These are phyloP conservation scores for Leishmania arabica DNA, from an alignment of 208 protist genomes.

Conservation along the genomic window DNA sequence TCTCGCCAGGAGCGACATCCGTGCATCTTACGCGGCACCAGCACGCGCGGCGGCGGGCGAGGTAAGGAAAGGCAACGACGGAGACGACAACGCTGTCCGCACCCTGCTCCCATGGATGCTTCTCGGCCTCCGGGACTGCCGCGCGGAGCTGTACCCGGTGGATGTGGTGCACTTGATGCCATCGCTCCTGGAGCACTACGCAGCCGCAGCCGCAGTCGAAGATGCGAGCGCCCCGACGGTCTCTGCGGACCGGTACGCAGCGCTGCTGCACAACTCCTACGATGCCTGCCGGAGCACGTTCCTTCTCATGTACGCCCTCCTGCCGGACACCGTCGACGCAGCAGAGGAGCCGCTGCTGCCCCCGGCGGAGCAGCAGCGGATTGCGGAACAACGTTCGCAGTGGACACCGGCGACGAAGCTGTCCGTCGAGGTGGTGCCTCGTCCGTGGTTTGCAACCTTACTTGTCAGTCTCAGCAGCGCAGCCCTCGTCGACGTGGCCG, in stretches of 20 bases:
- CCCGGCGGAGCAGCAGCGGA: slow-evolving; percentile 7
- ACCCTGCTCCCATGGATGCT: slow-evolving; percentile 65
- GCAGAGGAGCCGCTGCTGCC: neutral
- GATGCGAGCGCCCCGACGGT: neutral
- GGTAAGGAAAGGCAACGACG: neutral
- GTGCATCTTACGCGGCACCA: neutral
- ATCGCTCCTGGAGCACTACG: slow-evolving; percentile 39
- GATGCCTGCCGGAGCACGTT: slow-evolving; percentile 72
- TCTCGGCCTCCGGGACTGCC: slow-evolving; percentile 31
- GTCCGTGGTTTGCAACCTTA: slow-evolving; percentile 48
- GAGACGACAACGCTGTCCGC: slow-evolving; percentile 7
- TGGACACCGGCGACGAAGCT: slow-evolving; percentile 50
- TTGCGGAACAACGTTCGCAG: slow-evolving; percentile 27
- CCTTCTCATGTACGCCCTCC: slow-evolving; percentile 63
- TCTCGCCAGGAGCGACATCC: slow-evolving; percentile 18
- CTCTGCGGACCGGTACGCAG: neutral
- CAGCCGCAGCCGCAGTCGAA: neutral
- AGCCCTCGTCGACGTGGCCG: slow-evolving; percentile 42
- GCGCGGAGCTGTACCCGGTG: slow-evolving; percentile 68
- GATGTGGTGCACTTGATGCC: slow-evolving; percentile 70
- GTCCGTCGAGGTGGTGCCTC: slow-evolving; percentile 57
- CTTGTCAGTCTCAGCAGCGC: slow-evolving; percentile 45
- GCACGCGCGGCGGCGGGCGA: neutral
- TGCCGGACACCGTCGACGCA: neutral
- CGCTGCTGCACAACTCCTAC: slow-evolving; percentile 62